These are phyloP conservation scores for Dimocarpus longan DNA, from an alignment of 345 rosid genomes.

Conservation along the genomic window DNA sequence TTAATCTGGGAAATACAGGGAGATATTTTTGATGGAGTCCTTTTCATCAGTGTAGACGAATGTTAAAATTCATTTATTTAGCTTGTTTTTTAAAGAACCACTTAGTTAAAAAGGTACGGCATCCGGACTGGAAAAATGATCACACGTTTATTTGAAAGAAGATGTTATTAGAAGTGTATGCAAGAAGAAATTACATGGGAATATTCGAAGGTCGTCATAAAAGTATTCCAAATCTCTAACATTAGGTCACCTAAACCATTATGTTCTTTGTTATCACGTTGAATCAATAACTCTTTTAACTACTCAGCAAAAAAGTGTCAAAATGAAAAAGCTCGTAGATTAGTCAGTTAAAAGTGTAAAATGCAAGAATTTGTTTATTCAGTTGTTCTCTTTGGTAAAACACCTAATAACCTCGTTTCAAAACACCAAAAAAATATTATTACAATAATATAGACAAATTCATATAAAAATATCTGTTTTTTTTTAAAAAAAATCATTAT, in stretches of 20 bases:
- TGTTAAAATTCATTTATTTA: too few species aligned
- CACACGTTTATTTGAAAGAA: background rate
- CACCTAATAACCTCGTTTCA: background rate
- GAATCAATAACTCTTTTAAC: background rate
- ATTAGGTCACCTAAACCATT: conserved; percentile 12
- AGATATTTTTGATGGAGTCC: background rate
- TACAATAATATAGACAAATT: too few species aligned
- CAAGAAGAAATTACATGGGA: background rate
- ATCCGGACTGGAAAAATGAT: background rate
- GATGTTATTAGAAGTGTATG: too few species aligned
- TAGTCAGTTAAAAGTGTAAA: background rate
- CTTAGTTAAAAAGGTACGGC: background rate
- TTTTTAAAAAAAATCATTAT: too few species aligned
- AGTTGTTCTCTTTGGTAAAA: background rate
- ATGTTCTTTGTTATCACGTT: background rate
- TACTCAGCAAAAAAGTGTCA: too few species aligned
- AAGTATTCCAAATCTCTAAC: background rate
- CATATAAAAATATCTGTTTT: too few species aligned
- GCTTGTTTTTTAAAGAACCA: background rate
- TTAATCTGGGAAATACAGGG: background rate
- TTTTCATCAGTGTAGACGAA: background rate
- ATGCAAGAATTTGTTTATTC: background rate
- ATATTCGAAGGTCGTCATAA: background rate
- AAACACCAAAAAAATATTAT: too few species aligned
- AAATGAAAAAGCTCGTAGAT: background rate